Evolutionary conservation across 768 basidiomycete genomes (phyloP).

Genomic region (Amanita subjunquillea): DNA sequence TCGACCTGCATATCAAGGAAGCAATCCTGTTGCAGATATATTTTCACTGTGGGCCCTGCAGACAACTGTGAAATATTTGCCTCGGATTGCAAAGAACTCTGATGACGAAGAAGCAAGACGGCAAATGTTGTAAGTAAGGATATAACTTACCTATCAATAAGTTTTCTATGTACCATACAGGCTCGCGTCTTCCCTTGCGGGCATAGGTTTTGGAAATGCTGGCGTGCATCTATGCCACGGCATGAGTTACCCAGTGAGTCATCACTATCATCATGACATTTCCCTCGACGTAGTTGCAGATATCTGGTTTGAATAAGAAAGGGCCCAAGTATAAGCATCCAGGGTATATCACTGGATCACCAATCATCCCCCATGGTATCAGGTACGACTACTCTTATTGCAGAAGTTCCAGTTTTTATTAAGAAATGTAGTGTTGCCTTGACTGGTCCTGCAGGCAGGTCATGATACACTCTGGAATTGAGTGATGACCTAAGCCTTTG

Average conservation of each 20-base stretch:
- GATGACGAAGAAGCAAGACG: slow-evolving; percentile 75
- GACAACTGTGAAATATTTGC: slow-evolving; percentile 82
- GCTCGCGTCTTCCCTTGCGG: slow-evolving; percentile 87
- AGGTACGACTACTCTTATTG: slow-evolving; percentile 29
- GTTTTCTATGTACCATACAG: slow-evolving; percentile 23
- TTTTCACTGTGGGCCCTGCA: slow-evolving; percentile 92
- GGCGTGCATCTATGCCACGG: slow-evolving; percentile 89
- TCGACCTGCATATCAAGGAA: slow-evolving; percentile 88
- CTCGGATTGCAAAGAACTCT: slow-evolving; percentile 70
- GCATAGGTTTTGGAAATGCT: slow-evolving; percentile 92
- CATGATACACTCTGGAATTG: slow-evolving; percentile 6
- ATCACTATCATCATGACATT: not conserved
- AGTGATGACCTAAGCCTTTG: not conserved
- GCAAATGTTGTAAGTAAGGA: slow-evolving; percentile 72
- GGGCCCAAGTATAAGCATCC: slow-evolving; percentile 89
- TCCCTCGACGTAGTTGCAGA: slow-evolving; percentile 29
- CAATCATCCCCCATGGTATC: slow-evolving; percentile 91
- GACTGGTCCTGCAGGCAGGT: slow-evolving; percentile 72
- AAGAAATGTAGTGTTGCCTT: slow-evolving; percentile 54
- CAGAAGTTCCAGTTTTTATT: not conserved
- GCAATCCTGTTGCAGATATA: slow-evolving; percentile 91
- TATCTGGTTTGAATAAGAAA: slow-evolving; percentile 90
- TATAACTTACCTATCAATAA: not conserved
- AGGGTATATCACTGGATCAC: slow-evolving; percentile 75
- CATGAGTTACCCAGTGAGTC: slow-evolving; percentile 63